Conservation (phyloP, 1,284 basidiomycete genomes). For the Moniliophthora roreri region DNA sequence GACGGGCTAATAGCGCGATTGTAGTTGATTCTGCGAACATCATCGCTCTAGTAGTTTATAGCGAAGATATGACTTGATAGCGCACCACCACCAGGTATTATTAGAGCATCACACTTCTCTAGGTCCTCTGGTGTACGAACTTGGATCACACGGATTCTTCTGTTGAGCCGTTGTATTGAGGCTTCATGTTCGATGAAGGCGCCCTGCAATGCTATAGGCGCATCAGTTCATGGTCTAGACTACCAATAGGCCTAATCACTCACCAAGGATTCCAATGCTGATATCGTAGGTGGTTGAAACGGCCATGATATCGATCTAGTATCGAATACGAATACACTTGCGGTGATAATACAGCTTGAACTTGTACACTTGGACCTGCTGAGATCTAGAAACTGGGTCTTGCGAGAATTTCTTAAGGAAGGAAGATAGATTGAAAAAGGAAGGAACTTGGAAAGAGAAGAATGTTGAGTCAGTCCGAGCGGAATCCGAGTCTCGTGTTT, state of each 20-base stretch:
- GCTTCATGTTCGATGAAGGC: slow-evolving; percentile 89
- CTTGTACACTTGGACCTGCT: no score
- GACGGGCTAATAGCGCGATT: slow-evolving; percentile 82
- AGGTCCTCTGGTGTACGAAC: slow-evolving; percentile 83
- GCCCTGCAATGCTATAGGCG: slow-evolving; percentile 83
- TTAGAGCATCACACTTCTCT: slow-evolving; percentile 75
- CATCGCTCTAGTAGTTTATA: background rate
- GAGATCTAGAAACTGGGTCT: no score
- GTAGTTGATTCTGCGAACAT: slow-evolving; percentile 79
- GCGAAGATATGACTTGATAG: background rate
- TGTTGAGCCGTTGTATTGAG: slow-evolving; percentile 60
- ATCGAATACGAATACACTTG: no score
- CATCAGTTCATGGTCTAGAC: background rate
- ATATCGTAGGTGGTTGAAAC: slow-evolving; percentile 8
- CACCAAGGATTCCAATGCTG: slow-evolving; percentile 42
- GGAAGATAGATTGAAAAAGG: no score
- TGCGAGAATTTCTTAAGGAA: no score
- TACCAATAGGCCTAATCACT: slow-evolving; percentile 8
- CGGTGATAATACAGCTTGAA: no score
- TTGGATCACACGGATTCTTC: slow-evolving; percentile 52
- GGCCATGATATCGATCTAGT: background rate
- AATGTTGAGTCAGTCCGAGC: no score
- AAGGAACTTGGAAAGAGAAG: no score
- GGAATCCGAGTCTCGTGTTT: no score
- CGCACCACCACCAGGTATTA: slow-evolving; percentile 88